A percentile compares a stretch with the other conserved stretches of the same genome.
Evolutionary conservation across 1,284 basidiomycete genomes (phyloP).

Genomic region (Naganishia sp.): DNA sequence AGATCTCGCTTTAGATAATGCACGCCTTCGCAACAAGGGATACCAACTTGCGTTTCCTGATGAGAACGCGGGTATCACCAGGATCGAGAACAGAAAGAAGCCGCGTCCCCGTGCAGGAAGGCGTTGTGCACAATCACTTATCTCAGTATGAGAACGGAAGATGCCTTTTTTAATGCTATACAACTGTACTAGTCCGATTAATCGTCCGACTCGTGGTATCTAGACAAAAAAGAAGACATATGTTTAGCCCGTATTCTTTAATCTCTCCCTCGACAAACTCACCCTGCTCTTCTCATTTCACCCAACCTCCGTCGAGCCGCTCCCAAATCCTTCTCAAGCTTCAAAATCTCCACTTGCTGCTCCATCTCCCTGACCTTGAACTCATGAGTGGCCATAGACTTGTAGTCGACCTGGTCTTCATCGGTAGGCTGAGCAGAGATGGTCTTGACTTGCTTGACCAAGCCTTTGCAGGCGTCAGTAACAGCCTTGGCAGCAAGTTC

Average conservation of each 20-base stretch:
- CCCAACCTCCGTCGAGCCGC: slow-evolving; percentile 82
- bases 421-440: slow-evolving; percentile 79
- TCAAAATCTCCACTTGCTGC: slow-evolving; percentile 96
- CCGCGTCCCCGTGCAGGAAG: too few species aligned
- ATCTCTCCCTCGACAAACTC: slow-evolving; percentile 43
- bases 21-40: too few species aligned
- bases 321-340: slow-evolving; percentile 91
- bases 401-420: slow-evolving; percentile 84
- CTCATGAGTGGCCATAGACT: slow-evolving; percentile 87
- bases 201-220: slow-evolving; percentile 34
- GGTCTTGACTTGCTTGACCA: slow-evolving; percentile 95
- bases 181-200: slow-evolving; percentile 4
- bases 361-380: slow-evolving; percentile 99
- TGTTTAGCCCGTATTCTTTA: background rate
- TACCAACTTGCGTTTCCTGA: too few species aligned
- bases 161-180: background rate
- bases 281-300: slow-evolving; percentile 86
- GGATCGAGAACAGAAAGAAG: too few species aligned
- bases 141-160: too few species aligned
- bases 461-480: slow-evolving; percentile 95
- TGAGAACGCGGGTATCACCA: too few species aligned
- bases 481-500: slow-evolving; percentile 97
- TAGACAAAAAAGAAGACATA: background rate
- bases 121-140: too few species aligned
- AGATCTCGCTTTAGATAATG: too few species aligned